Percentiles rank a stretch among this genome's conserved stretches.
These are phyloP conservation scores for Kazachstania bromeliacearum DNA, from an alignment of 805 yeast species.

Conservation along the genomic window DNA sequence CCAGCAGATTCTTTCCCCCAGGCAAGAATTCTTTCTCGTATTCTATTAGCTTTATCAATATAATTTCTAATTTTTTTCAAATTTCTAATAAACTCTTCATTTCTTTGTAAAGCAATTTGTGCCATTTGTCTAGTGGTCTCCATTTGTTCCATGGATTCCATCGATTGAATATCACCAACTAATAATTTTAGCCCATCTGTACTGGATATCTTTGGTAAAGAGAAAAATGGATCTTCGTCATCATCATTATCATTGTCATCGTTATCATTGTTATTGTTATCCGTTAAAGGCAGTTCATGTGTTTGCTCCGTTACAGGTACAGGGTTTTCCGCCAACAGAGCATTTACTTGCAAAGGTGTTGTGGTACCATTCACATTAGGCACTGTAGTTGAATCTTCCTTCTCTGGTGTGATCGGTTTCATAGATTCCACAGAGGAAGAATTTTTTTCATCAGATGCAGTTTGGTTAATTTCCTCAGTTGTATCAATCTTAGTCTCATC, in stretches of 20 bases:
- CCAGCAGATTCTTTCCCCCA: constrained; percentile 88
- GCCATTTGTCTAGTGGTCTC: constrained; percentile 64
- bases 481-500: constrained; percentile 5
- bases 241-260: constrained; percentile 7
- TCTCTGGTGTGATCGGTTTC: neutral
- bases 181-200: constrained; percentile 9
- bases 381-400: neutral
- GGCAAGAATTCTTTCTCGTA: constrained; percentile 55
- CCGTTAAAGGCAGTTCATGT: constrained; percentile 9
- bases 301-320: too few species aligned
- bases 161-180: constrained; percentile 3
- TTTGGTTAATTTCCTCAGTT: constrained; percentile 5
- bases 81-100: constrained; percentile 79
- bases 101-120: constrained; percentile 72
- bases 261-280: constrained; percentile 9
- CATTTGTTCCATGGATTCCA: constrained; percentile 39
- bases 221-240: constrained; percentile 54
- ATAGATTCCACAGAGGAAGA: neutral
- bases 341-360: neutral
- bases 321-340: too few species aligned
- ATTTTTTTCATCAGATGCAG: neutral
- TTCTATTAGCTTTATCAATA: constrained; percentile 65
- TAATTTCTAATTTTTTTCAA: constrained; percentile 66
- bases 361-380: neutral
- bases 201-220: constrained; percentile 37